These are phyloP conservation scores for Botrytis pseudocinerea DNA, from an alignment of 2,329 filamentous ascomycete genomes.

Conservation along the genomic window DNA sequence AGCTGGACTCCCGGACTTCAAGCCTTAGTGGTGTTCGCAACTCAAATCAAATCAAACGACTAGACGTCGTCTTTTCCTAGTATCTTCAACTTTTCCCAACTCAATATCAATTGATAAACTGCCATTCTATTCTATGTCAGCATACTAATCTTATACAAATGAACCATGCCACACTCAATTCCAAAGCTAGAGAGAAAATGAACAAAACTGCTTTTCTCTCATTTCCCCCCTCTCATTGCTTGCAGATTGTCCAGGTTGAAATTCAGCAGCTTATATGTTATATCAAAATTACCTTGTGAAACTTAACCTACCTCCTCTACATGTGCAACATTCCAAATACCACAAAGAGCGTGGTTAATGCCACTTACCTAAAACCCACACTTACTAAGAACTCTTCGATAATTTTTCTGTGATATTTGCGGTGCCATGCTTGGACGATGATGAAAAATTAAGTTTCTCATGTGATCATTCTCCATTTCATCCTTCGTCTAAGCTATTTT, in stretches of 20 bases:
- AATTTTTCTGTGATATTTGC: background rate
- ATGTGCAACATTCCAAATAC: background rate
- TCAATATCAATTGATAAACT: background rate
- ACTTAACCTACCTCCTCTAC: background rate
- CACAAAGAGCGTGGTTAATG: background rate
- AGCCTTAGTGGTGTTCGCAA: background rate
- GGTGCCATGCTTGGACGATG: background rate
- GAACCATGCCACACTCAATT: too few relatives aligned
- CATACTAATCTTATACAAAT: background rate
- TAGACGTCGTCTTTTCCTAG: background rate
- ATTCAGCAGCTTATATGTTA: background rate
- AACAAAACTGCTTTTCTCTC: background rate
- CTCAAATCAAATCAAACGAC: background rate
- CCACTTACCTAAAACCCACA: background rate
- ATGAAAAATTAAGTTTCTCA: background rate
- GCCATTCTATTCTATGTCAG: background rate
- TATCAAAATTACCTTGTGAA: background rate
- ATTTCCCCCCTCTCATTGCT: background rate
- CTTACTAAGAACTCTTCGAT: background rate
- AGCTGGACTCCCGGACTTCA: background rate
- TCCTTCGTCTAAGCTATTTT: too few relatives aligned
- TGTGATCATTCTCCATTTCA: background rate
- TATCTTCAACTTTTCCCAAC: background rate
- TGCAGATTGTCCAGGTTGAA: background rate
- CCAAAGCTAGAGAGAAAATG: background rate